phyloP scores from a whole-genome alignment of 78 protist genomes.

The Neovahlkampfia damariscottae region DNA sequence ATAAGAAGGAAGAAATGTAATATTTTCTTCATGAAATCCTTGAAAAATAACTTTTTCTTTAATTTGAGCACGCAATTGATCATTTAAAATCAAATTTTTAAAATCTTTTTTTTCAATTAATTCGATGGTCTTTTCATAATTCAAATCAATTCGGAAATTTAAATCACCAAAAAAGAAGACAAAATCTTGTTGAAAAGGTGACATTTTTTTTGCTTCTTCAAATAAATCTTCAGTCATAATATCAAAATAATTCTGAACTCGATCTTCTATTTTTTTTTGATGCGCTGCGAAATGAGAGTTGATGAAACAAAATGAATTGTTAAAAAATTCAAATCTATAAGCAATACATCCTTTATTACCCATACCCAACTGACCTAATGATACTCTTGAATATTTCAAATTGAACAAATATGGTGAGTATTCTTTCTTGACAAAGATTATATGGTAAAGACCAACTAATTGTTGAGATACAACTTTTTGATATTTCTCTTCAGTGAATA shows the following conservation, averaged over 20 bases:
- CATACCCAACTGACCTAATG: neutral
- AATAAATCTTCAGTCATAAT: too few species aligned
- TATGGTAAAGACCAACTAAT: neutral
- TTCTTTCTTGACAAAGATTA: neutral
- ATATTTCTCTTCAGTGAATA: too few species aligned
- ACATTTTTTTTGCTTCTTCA: too few species aligned
- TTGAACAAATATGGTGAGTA: neutral
- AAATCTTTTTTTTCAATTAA: neutral
- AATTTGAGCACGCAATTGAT: neutral
- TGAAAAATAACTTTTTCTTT: neutral
- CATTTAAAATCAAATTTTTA: neutral
- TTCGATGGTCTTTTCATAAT: slow-evolving; percentile 2
- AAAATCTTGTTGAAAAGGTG: slow-evolving; percentile 22
- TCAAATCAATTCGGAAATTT: slow-evolving; percentile 38
- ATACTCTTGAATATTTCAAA: neutral
- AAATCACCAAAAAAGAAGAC: slow-evolving; percentile 37
- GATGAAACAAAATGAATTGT: too few species aligned
- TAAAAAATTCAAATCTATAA: slow-evolving; percentile 43
- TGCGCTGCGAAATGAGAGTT: too few species aligned
- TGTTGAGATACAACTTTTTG: neutral
- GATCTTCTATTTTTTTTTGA: too few species aligned
- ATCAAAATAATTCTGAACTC: too few species aligned
- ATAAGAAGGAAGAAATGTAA: slow-evolving; percentile 59
- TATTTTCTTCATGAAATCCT: slow-evolving; percentile 19
- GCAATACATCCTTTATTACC: slow-evolving; percentile 89